A percentile compares a stretch with the other conserved stretches of the same genome.
phyloP scores from a whole-genome alignment of 805 yeast genomes.

The Nakazawaea anatomiae region DNA sequence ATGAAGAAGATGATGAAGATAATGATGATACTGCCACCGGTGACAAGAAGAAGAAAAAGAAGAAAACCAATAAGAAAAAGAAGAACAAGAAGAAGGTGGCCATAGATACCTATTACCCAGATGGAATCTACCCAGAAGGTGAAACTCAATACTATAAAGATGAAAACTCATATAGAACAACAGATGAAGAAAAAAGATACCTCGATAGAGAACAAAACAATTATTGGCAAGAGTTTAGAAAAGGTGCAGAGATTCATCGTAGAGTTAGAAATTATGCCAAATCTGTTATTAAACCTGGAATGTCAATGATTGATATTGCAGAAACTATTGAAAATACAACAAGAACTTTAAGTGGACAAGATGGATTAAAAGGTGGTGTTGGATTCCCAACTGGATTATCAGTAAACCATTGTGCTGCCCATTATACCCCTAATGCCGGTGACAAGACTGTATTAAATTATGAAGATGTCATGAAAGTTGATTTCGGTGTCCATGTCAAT shows the following conservation, averaged over 20 bases:
- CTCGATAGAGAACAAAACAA: slow-evolving; percentile 58
- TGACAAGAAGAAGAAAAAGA: slow-evolving; percentile 54
- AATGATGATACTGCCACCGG: not conserved
- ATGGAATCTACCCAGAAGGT: slow-evolving; percentile 78
- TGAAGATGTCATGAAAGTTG: slow-evolving; percentile 95
- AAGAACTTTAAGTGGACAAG: slow-evolving; percentile 66
- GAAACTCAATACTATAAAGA: slow-evolving; percentile 76
- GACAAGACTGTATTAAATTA: slow-evolving; percentile 75
- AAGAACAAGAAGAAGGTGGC: slow-evolving; percentile 51
- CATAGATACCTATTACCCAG: slow-evolving; percentile 63
- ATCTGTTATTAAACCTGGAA: slow-evolving; percentile 77
- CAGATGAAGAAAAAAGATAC: slow-evolving; percentile 82
- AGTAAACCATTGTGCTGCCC: slow-evolving; percentile 92
- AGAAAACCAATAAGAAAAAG: slow-evolving; percentile 46
- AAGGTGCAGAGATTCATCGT: slow-evolving; percentile 94
- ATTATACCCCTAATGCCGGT: slow-evolving; percentile 94
- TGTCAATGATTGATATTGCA: slow-evolving; percentile 86
- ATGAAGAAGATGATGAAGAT: slow-evolving; percentile 25
- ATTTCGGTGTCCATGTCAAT: slow-evolving; percentile 93
- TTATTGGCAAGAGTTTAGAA: slow-evolving; percentile 83
- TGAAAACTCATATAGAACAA: slow-evolving; percentile 67
- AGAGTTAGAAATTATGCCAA: slow-evolving; percentile 80
- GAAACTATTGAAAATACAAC: slow-evolving; percentile 83
- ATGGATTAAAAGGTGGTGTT: slow-evolving; percentile 72
- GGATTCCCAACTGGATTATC: slow-evolving; percentile 99